phyloP scores from a whole-genome alignment of 345 rosid genomes.

The Pugionium cornutum region DNA sequence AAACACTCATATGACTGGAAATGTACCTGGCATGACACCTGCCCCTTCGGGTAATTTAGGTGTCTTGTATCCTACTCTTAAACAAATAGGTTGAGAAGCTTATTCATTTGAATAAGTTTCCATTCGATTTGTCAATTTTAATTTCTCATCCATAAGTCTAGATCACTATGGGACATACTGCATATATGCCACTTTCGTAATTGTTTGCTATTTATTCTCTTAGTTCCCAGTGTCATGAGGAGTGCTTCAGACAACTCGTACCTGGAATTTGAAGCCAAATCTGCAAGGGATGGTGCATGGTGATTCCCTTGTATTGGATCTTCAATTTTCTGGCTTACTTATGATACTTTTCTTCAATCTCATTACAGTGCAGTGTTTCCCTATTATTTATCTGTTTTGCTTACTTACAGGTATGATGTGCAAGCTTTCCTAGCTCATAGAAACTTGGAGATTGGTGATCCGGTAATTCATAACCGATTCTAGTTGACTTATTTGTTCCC shows the following conservation, averaged over 20 bases:
- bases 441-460: conserved; percentile 70
- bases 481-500: conserved; percentile 20
- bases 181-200: conserved; percentile 13
- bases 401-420: conserved; percentile 77
- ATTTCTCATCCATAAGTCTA: conserved; percentile 12
- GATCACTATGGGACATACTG: conserved; percentile 6
- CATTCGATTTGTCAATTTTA: neutral
- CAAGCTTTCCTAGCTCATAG: conserved; percentile 70
- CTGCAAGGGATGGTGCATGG: conserved; percentile 99
- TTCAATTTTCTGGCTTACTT: conserved; percentile 17
- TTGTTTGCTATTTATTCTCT: conserved; percentile 11
- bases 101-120: neutral
- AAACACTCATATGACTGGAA: conserved; percentile 52
- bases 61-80: conserved; percentile 2
- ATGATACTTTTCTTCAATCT: conserved; percentile 19
- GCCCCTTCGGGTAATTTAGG: conserved; percentile 59
- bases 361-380: conserved; percentile 8
- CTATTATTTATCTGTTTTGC: conserved; percentile 12
- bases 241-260: conserved; percentile 57
- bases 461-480: conserved; percentile 46
- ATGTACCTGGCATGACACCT: conserved; percentile 46
- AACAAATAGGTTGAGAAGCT: conserved; percentile 14
- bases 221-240: conserved; percentile 60
- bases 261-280: conserved; percentile 96
- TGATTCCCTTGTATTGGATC: conserved; percentile 40